Evolutionary conservation across 1,284 basidiomycete species (phyloP).

Genomic region (Melanopsichium pennsylvanicum): DNA sequence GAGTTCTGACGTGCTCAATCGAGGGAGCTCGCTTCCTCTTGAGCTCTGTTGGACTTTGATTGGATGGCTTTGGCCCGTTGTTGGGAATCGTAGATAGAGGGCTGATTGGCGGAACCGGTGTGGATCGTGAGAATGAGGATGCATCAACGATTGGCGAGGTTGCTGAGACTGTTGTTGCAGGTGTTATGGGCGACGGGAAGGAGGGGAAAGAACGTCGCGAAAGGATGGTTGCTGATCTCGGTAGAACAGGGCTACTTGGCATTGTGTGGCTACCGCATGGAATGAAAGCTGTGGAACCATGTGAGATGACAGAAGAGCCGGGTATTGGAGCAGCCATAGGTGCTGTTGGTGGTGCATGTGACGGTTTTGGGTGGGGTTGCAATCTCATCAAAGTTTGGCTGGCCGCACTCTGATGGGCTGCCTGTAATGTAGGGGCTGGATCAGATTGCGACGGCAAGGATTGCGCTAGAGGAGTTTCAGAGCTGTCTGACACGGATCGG

Average conservation of each 20-base stretch:
- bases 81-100: neutral
- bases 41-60: neutral
- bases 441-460: neutral
- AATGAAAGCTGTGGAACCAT: too few relatives aligned
- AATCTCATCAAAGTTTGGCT: neutral
- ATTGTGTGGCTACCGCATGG: too few relatives aligned
- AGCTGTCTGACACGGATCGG: neutral
- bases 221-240: too few relatives aligned
- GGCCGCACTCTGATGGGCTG: neutral
- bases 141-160: too few relatives aligned
- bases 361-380: neutral
- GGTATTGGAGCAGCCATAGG: too few relatives aligned
- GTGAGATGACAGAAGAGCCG: too few relatives aligned
- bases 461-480: slow-evolving; percentile 4
- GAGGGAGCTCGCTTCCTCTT: slow-evolving; percentile 15
- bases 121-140: too few relatives aligned
- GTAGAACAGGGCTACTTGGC: too few relatives aligned
- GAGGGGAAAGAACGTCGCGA: too few relatives aligned
- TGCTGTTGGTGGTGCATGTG: too few relatives aligned
- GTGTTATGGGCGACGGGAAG: too few relatives aligned
- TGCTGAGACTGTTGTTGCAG: too few relatives aligned
- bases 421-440: neutral
- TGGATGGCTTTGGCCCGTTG: neutral
- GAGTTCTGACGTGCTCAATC: slow-evolving; percentile 1
- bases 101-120: neutral